Conservation (phyloP, 352 stramenopile species). For the Blastocystis sp. region DNA sequence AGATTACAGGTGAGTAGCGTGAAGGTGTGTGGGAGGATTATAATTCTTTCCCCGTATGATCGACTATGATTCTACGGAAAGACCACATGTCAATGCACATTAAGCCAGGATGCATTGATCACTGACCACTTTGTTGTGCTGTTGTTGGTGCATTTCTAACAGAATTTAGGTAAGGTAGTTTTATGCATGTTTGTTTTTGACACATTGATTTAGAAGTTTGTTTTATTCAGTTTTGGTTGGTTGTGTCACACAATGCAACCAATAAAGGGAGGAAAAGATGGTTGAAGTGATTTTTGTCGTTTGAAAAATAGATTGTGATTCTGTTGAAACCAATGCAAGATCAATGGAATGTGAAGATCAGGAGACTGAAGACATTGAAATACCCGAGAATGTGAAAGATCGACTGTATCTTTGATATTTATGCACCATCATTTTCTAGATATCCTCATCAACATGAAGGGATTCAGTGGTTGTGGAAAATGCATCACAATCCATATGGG, state of each 20-base stretch:
- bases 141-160: no score
- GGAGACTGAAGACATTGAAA: not conserved
- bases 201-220: no score
- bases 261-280: no score
- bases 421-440: not conserved
- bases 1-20: no score
- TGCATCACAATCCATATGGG: conserved; percentile 26
- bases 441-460: conserved; percentile 28
- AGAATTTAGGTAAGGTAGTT: no score
- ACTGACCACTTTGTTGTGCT: conserved; percentile 55
- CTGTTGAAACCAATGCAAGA: not conserved
- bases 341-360: not conserved
- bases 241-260: no score
- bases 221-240: no score
- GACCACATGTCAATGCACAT: conserved; percentile 43
- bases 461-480: conserved; percentile 47
- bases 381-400: not conserved
- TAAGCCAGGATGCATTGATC: conserved; percentile 61
- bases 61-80: conserved; percentile 63
- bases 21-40: conserved; percentile 64
- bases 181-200: no score
- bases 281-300: conserved; percentile 24
- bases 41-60: conserved; percentile 64
- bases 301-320: not conserved
- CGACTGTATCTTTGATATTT: not conserved